phyloP scores from a whole-genome alignment of 192 early-diverging fungal species.

The Backusella tarrabulga region DNA sequence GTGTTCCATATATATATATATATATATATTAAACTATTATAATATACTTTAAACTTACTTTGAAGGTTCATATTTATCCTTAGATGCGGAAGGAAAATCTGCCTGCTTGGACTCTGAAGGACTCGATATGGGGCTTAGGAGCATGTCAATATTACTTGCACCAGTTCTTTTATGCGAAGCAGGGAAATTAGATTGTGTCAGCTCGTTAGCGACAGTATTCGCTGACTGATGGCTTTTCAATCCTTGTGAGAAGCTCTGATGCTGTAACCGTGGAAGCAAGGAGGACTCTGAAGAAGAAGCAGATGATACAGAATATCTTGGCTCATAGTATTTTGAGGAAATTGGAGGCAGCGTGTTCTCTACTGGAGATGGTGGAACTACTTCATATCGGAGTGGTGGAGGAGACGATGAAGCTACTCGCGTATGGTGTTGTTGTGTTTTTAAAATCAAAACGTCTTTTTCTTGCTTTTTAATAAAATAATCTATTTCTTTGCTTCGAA shows the following conservation, averaged over 20 bases:
- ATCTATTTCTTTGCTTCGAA: constrained; percentile 44
- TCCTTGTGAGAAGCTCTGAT: background rate
- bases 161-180: background rate
- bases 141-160: constrained; percentile 14
- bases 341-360: background rate
- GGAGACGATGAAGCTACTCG: background rate
- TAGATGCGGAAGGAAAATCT: background rate
- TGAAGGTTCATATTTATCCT: constrained; percentile 5
- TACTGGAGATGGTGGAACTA: background rate
- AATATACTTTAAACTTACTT: background rate
- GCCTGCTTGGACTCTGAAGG: background rate
- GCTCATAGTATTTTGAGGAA: background rate
- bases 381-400: background rate
- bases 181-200: background rate
- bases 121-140: background rate
- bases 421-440: background rate
- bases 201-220: background rate
- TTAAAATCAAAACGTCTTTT: background rate
- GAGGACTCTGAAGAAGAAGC: background rate
- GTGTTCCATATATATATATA: no score
- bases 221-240: background rate
- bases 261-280: background rate
- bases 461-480: constrained; percentile 36
- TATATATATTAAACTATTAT: background rate
- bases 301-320: background rate